phyloP scores from a whole-genome alignment of 1,284 basidiomycete species.

The Boletus austroedulis region DNA sequence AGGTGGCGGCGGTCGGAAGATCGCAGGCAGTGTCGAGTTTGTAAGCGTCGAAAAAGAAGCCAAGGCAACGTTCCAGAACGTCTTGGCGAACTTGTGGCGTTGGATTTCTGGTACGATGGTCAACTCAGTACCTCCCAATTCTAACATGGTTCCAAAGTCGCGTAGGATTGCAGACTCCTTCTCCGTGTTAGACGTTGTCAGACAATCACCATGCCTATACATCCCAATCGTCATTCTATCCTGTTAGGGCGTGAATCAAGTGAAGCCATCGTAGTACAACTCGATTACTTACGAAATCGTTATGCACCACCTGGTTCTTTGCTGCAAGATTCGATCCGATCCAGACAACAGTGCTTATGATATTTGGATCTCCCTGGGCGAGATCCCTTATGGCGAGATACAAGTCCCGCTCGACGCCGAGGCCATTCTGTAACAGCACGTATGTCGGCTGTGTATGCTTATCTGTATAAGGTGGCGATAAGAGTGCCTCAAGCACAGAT shows the following conservation, averaged over 20 bases:
- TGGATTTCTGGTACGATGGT: constrained; percentile 58
- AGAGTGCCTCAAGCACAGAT: constrained; percentile 54
- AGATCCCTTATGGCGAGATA: constrained; percentile 51
- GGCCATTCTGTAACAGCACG: constrained; percentile 74
- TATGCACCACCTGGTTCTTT: constrained; percentile 51
- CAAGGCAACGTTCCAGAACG: constrained; percentile 62
- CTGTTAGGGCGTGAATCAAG: constrained; percentile 31
- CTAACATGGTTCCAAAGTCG: constrained; percentile 47
- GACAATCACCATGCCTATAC: constrained; percentile 48
- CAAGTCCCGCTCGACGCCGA: constrained; percentile 70
- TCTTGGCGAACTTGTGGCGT: constrained; percentile 59
- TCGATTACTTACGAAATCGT: constrained; percentile 44
- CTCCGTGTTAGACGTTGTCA: constrained; percentile 42
- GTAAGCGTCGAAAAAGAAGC: constrained; percentile 53
- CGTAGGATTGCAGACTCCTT: constrained; percentile 45
- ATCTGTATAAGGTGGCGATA: constrained; percentile 50
- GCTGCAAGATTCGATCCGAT: constrained; percentile 50
- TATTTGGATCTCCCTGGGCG: constrained; percentile 44
- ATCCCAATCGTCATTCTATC: constrained; percentile 52
- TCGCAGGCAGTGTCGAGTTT: constrained; percentile 47
- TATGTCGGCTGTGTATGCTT: constrained; percentile 54
- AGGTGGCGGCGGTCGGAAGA: constrained; percentile 49
- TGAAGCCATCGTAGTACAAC: neutral
- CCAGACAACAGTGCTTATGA: constrained; percentile 55
- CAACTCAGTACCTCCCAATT: constrained; percentile 47